Evolutionary conservation across 768 basidiomycete species (phyloP).

Genomic region (Rhodosporidiobolus sp.): DNA sequence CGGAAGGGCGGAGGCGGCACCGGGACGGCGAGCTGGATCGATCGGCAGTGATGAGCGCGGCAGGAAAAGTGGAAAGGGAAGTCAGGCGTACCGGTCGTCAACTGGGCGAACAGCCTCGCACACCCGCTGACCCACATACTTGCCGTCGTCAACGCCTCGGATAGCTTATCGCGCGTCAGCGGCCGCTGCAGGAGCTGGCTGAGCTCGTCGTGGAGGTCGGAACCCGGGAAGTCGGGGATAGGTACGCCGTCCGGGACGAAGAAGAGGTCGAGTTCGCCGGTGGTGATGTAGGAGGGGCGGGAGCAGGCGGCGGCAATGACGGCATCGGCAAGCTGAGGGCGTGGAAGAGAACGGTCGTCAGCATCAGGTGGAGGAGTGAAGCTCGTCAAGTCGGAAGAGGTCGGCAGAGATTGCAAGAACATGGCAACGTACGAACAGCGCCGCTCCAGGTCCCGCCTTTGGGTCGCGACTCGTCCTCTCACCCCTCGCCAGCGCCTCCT

Average conservation of each 20-base stretch:
- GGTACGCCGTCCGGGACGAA: constrained; percentile 24
- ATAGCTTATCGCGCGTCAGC: constrained; percentile 10
- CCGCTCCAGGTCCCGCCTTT: constrained; percentile 12
- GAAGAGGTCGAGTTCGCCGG: constrained; percentile 26
- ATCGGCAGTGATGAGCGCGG: too few relatives aligned
- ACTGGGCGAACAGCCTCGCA: constrained; percentile 13
- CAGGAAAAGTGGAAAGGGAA: not conserved
- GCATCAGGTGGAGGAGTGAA: not conserved
- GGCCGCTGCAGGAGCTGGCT: constrained; percentile 1
- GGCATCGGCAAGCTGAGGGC: constrained; percentile 37
- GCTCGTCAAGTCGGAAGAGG: too few relatives aligned
- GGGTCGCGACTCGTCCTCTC: constrained; percentile 27
- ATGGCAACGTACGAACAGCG: constrained; percentile 21
- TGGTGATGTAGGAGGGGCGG: constrained; percentile 29
- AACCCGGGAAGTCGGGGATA: constrained; percentile 32
- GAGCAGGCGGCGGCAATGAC: constrained; percentile 18
- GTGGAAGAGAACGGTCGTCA: not conserved
- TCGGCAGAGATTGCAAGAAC: not conserved
- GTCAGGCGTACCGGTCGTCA: constrained; percentile 10
- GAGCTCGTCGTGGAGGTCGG: constrained; percentile 17
- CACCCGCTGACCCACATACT: constrained; percentile 27
- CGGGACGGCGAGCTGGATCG: constrained; percentile 12
- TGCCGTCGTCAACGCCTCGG: constrained; percentile 1
- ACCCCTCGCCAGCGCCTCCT: constrained; percentile 5
- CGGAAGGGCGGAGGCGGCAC: constrained; percentile 8